Base-by-base conservation (phyloP, 805 yeast genomes). In the Myxozyma mucilagina region DNA sequence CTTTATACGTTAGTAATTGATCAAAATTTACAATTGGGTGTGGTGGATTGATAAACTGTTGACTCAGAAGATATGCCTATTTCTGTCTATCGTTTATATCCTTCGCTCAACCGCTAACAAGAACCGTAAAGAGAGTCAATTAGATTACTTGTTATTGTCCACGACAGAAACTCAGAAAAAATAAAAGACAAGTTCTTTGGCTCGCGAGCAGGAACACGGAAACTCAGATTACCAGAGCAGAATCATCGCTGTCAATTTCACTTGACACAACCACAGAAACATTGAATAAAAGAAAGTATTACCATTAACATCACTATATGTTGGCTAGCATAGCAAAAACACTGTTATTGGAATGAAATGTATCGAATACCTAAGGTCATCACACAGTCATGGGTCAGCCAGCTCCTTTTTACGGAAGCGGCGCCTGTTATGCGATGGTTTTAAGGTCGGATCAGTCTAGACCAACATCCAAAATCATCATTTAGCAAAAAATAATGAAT, bases 311-410 rank as follows among this genome's bases (percentile, higher is more conserved):
- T n/a, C 31, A 24, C 31, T 31, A 38, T 13, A 38, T 38, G 16
- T 38, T n/a, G 42, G 6, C 16, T 18, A 31, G 3, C 38, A 16
- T 9, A 16, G 31, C 16, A 18, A 20, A 18, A 35, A 36, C 47
- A 41, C 10, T 47, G 4, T n/a, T 29, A 59, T 14, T n/a, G 13
- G 24, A 44, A 49, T 38, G 16, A 16, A 48, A 63, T 63, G 67
- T 63, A 57, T 57, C 67, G 65, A 51, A 42, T 48, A 29, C 63
- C 67, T 55, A 49, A 63, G 67, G 67, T 63, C 67, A 63, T 63
- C 67, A 61, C 67, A 52, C 62, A 45, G 60, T 63, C 61, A 63
- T 63, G 67, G 67, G 67, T 63, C 67, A 63, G 67, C 67, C 66
- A 52, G 60, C 53, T 8, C 44, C 16, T 38, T 13, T 38, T 13